Percentiles rank a stretch among this genome's conserved stretches.
Conservation (phyloP, 2,329 filamentous ascomycete species). For the Lachnellula willkommii region DNA sequence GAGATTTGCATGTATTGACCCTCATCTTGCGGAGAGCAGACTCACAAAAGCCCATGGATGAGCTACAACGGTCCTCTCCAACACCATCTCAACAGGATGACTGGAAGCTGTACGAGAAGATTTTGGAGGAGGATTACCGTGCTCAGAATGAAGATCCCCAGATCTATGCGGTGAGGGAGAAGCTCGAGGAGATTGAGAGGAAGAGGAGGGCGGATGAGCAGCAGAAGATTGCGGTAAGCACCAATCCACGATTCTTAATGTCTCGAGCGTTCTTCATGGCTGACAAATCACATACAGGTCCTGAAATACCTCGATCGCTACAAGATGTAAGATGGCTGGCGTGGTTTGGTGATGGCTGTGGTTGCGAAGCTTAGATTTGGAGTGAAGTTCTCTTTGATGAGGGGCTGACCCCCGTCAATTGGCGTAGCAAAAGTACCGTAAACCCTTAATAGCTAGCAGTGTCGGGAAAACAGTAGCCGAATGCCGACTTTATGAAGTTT, state of each 20-base stretch:
- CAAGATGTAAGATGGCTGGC: background rate
- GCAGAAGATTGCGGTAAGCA: background rate
- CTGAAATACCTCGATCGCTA: background rate
- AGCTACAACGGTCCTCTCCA: constrained; percentile 40
- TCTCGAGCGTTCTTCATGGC: no score
- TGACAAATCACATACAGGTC: background rate
- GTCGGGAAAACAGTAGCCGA: background rate
- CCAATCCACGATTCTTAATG: no score
- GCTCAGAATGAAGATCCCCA: constrained; percentile 36
- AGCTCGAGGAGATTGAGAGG: constrained; percentile 12
- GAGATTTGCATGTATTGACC: constrained; percentile 39
- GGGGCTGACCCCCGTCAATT: no score
- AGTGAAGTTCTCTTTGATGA: background rate
- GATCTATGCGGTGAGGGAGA: constrained; percentile 20
- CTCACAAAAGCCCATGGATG: constrained; percentile 39
- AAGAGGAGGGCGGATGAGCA: constrained; percentile 10
- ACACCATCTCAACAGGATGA: constrained; percentile 52
- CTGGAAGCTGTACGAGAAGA: constrained; percentile 46
- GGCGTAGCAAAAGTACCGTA: background rate
- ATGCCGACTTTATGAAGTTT: background rate
- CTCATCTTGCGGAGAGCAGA: constrained; percentile 43
- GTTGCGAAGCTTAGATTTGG: background rate
- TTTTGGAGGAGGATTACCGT: constrained; percentile 35
- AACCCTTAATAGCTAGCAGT: background rate
- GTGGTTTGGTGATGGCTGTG: background rate